Percentiles rank a stretch among this genome's conserved stretches.
phyloP scores from a whole-genome alignment of 2,329 filamentous ascomycete species.

The Calcarisporium arbuscula region DNA sequence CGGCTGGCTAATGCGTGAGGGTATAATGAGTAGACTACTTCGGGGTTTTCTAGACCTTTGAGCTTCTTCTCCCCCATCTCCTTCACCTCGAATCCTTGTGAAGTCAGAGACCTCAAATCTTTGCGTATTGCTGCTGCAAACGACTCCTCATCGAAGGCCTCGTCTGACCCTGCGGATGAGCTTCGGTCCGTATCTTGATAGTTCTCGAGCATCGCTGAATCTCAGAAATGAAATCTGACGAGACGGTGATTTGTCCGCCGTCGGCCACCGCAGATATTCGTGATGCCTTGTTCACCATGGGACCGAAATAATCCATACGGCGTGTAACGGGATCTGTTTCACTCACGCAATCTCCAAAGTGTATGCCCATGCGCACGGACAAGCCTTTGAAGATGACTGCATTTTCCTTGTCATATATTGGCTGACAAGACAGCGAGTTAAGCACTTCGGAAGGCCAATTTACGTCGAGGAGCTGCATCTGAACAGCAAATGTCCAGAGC shows the following conservation, averaged over 20 bases:
- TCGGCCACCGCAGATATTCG: slow-evolving; percentile 93
- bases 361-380: slow-evolving; percentile 95
- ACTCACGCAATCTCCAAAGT: slow-evolving; percentile 90
- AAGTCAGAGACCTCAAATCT: slow-evolving; percentile 79
- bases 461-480: slow-evolving; percentile 79
- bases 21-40: slow-evolving; percentile 92
- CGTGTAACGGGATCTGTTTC: slow-evolving; percentile 94
- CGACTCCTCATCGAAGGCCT: slow-evolving; percentile 64
- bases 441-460: slow-evolving; percentile 92
- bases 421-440: slow-evolving; percentile 76
- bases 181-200: slow-evolving; percentile 79
- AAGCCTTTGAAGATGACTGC: slow-evolving; percentile 89
- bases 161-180: slow-evolving; percentile 62
- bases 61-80: slow-evolving; percentile 92
- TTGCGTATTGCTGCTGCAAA: slow-evolving; percentile 73
- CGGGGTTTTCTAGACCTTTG: slow-evolving; percentile 95
- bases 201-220: slow-evolving; percentile 84
- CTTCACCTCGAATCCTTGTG: slow-evolving; percentile 93
- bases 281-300: slow-evolving; percentile 96
- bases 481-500: slow-evolving; percentile 94
- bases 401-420: slow-evolving; percentile 75
- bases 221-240: slow-evolving; percentile 93
- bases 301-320: slow-evolving; percentile 98
- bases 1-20: slow-evolving; percentile 81
- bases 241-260: slow-evolving; percentile 94